Percentiles rank a stretch among this genome's conserved stretches.
Evolutionary conservation across 2,329 filamentous ascomycete species (phyloP).

Genomic region (Tolypocladium guangdongense): DNA sequence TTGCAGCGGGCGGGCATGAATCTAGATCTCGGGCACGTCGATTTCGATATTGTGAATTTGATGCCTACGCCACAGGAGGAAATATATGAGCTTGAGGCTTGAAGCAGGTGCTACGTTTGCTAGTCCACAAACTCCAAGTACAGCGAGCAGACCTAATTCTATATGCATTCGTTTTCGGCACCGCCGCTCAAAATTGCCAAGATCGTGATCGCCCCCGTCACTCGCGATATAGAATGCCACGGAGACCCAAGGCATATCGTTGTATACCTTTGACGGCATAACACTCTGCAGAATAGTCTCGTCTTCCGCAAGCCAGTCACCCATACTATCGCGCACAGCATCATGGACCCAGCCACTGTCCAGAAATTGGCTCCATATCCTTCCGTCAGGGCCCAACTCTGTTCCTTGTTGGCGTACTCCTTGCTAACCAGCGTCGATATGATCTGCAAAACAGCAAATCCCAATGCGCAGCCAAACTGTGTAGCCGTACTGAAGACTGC

Average conservation of each 20-base stretch:
- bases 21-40: background rate
- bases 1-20: background rate
- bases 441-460: constrained; percentile 34
- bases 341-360: constrained; percentile 35
- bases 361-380: constrained; percentile 41
- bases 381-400: constrained; percentile 26
- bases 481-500: constrained; percentile 49
- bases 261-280: no score
- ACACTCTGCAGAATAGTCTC: constrained; percentile 13
- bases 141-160: no score
- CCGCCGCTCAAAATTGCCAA: no score
- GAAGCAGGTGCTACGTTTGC: background rate
- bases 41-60: background rate
- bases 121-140: no score
- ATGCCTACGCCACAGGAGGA: no score
- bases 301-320: constrained; percentile 28
- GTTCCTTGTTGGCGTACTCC: constrained; percentile 13
- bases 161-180: no score
- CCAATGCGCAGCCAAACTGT: constrained; percentile 43
- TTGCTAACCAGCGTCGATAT: constrained; percentile 28
- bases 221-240: no score
- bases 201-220: no score
- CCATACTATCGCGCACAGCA: constrained; percentile 27
- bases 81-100: background rate
- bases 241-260: no score